Conservation (phyloP, 23 red algal genomes). For the Gracilaria vermiculophylla region DNA sequence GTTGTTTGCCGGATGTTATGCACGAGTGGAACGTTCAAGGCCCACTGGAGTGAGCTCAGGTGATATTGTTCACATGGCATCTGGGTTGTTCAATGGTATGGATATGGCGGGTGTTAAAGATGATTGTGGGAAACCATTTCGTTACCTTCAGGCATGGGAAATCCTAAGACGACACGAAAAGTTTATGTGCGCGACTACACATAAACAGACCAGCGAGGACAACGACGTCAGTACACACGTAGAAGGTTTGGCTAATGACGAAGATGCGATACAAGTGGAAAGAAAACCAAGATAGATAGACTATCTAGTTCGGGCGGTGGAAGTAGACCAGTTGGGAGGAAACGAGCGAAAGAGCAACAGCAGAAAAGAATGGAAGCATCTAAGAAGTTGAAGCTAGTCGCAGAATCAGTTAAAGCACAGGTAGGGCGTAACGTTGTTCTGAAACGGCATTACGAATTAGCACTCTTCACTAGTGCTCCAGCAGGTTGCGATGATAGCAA, state of each 20-base stretch:
- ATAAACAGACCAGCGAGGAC: neutral
- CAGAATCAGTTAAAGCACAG: neutral
- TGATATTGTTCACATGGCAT: conserved; percentile 22
- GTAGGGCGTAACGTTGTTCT: neutral
- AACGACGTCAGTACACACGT: neutral
- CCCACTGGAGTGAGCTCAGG: conserved; percentile 15
- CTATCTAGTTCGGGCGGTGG: no score
- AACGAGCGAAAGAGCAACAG: neutral
- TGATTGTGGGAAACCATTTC: conserved; percentile 28
- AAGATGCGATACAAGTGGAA: no score
- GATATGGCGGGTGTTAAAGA: neutral
- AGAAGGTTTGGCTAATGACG: no score
- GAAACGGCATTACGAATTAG: neutral
- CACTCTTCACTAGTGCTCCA: neutral
- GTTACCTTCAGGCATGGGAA: conserved; percentile 7
- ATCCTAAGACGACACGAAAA: conserved; percentile 4
- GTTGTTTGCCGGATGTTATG: neutral
- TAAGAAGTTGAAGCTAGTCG: conserved; percentile 17
- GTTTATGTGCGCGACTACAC: neutral
- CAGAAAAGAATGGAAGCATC: neutral
- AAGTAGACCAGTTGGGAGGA: no score
- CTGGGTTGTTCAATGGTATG: neutral
- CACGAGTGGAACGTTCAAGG: neutral
- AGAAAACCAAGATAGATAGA: no score
- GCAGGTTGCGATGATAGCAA: neutral